Percentiles rank a stretch among this genome's conserved stretches.
These are phyloP conservation scores for Phytophthora niederhauseri DNA, from an alignment of 352 stramenopile genomes.

Conservation along the genomic window DNA sequence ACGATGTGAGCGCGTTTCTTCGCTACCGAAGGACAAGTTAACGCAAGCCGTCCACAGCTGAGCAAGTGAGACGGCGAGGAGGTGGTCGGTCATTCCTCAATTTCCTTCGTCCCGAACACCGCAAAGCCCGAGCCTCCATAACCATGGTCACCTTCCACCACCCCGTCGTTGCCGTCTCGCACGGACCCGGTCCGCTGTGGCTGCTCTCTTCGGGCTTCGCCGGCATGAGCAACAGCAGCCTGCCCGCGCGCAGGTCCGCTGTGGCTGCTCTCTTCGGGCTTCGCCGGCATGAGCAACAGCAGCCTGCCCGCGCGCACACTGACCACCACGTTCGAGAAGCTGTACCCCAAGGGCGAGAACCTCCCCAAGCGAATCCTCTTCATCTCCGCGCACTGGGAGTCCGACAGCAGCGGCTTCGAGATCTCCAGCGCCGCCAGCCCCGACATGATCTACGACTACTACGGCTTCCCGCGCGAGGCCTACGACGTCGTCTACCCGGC, in stretches of 20 bases:
- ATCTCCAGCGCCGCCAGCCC: constrained; percentile 49
- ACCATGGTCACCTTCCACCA: neutral
- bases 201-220: neutral
- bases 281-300: constrained; percentile 3
- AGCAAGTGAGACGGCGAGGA: too few species aligned
- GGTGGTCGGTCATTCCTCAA: neutral
- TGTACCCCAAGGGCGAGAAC: constrained; percentile 27
- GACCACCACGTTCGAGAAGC: constrained; percentile 24
- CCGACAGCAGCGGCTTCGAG: constrained; percentile 19
- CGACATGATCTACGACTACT: constrained; percentile 88
- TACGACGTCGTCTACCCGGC: constrained; percentile 83
- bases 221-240: constrained; percentile 7
- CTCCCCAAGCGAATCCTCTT: constrained; percentile 71
- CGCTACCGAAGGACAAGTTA: neutral
- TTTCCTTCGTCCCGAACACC: neutral
- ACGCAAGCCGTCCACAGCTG: neutral
- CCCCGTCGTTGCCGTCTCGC: constrained; percentile 6
- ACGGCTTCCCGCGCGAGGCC: constrained; percentile 74
- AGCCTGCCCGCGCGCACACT: neutral
- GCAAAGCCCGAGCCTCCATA: neutral
- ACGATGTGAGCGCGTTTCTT: neutral
- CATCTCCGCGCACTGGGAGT: constrained; percentile 83
- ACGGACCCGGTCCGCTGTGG: constrained; percentile 2
- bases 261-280: neutral
- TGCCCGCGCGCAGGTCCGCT: neutral